These are phyloP conservation scores for Symmetrospora coprosmae DNA, from an alignment of 768 basidiomycete species.

Conservation along the genomic window DNA sequence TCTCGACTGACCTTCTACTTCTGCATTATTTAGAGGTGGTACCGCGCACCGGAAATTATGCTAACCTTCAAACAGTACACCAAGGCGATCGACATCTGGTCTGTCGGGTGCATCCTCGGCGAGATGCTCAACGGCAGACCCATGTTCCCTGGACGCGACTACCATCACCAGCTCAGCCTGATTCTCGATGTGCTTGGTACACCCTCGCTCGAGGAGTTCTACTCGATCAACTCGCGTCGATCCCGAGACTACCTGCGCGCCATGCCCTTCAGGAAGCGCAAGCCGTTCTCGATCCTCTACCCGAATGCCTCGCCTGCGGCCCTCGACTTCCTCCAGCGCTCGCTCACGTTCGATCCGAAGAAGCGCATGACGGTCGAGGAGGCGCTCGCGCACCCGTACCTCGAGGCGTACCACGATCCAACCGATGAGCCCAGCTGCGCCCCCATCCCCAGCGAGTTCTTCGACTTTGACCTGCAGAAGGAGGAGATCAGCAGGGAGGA, in stretches of 20 bases:
- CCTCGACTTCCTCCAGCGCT: constrained; percentile 58
- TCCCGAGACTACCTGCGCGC: constrained; percentile 92
- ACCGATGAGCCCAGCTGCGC: constrained; percentile 92
- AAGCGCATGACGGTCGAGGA: constrained; percentile 76
- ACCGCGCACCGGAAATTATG: constrained; percentile 45
- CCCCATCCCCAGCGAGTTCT: constrained; percentile 90
- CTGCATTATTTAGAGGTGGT: constrained; percentile 80
- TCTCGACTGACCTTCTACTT: constrained; percentile 17
- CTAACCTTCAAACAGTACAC: constrained; percentile 41
- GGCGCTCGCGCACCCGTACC: constrained; percentile 75
- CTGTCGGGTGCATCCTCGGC: constrained; percentile 67
- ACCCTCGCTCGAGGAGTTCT: constrained; percentile 69
- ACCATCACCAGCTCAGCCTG: constrained; percentile 82
- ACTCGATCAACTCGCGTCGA: constrained; percentile 78
- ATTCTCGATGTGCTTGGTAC: constrained; percentile 85
- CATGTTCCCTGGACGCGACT: constrained; percentile 81
- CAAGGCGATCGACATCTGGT: constrained; percentile 50
- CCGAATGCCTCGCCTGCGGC: constrained; percentile 47
- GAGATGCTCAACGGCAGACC: constrained; percentile 88
- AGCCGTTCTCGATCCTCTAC: constrained; percentile 48
- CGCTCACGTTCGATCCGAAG: constrained; percentile 71
- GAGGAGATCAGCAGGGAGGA: constrained; percentile 91
- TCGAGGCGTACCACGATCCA: constrained; percentile 51
- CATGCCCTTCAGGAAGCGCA: constrained; percentile 78
- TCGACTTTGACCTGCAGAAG: constrained; percentile 94